Percentiles rank a stretch among this genome's conserved stretches.
These are phyloP conservation scores for Dothideomycetes sp. DNA, from an alignment of 2,329 filamentous ascomycete genomes.

Conservation along the genomic window DNA sequence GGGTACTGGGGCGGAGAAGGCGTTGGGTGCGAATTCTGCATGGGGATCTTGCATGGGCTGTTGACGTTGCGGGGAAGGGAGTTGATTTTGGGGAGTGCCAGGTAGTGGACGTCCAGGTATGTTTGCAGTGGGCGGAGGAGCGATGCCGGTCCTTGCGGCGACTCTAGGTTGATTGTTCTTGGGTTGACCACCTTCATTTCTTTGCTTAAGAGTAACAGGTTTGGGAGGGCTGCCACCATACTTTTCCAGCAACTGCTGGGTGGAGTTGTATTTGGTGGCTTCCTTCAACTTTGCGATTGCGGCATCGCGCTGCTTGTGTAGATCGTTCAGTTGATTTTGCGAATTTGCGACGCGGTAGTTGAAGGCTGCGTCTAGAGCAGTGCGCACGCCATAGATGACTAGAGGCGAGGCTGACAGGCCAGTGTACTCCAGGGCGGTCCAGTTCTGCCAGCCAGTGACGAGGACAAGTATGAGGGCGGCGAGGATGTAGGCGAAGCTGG, in stretches of 20 bases:
- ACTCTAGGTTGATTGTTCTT: conserved; percentile 20
- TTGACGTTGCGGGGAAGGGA: conserved; percentile 6
- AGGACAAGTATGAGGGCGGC: conserved; percentile 72
- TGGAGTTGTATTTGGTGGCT: conserved; percentile 93
- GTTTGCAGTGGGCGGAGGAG: conserved; percentile 55
- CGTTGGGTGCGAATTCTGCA: conserved; percentile 62
- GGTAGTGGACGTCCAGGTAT: conserved; percentile 34
- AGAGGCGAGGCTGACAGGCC: conserved; percentile 64
- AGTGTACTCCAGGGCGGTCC: conserved; percentile 67
- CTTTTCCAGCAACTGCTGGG: conserved; percentile 83
- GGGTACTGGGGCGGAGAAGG: conserved; percentile 37
- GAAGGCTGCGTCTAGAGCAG: conserved; percentile 58
- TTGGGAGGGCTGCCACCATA: conserved; percentile 59
- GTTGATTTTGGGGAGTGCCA: conserved; percentile 43
- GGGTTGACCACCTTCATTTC: conserved; percentile 1
- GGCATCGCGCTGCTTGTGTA: conserved; percentile 67
- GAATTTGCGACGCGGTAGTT: conserved; percentile 67
- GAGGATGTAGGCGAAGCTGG: conserved; percentile 80
- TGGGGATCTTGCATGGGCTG: conserved; percentile 1
- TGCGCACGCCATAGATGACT: conserved; percentile 63
- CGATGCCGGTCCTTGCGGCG: conserved; percentile 45
- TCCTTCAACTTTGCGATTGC: conserved; percentile 93
- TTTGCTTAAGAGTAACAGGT: not conserved
- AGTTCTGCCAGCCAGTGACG: conserved; percentile 72
- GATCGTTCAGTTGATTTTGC: conserved; percentile 57